These are phyloP conservation scores for Avena sativa DNA, from an alignment of 176 grass and related monocot species.

Conservation along the genomic window DNA sequence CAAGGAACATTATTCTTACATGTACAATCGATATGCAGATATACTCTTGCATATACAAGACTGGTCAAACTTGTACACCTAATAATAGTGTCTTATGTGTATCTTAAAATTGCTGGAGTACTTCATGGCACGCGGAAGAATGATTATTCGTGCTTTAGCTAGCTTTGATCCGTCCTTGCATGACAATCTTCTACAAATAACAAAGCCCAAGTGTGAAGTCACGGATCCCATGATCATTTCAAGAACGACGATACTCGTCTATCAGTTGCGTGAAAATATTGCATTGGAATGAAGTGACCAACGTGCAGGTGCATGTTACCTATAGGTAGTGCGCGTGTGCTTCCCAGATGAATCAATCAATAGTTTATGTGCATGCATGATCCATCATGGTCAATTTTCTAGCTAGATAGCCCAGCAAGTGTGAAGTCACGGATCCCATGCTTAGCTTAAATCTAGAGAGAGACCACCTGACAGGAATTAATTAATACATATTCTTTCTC, in stretches of 20 bases:
- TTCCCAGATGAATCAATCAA: not conserved
- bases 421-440: constrained; percentile 48
- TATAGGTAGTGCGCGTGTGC: too few species aligned
- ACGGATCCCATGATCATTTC: not conserved
- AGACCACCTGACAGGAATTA: constrained; percentile 25
- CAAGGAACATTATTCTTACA: not conserved
- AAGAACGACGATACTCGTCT: not conserved
- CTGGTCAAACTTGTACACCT: not conserved
- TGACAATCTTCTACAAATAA: not conserved
- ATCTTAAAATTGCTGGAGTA: not conserved
- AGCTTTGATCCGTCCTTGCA: not conserved
- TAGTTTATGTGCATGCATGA: constrained; percentile 46
- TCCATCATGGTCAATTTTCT: not conserved
- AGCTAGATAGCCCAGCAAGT: not conserved
- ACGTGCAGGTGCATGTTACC: not conserved
- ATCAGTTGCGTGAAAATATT: not conserved
- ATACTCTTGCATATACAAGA: not conserved
- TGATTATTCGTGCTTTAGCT: not conserved
- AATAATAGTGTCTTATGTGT: too few species aligned
- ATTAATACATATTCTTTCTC: constrained; percentile 16
- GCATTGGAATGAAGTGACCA: constrained; percentile 20
- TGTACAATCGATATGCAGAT: not conserved
- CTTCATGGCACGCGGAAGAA: not conserved
- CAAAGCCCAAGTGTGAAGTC: not conserved
- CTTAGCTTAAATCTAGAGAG: constrained; percentile 41